A percentile compares a stretch with the other conserved stretches of the same genome.
These are phyloP conservation scores for Trypanosoma rangeli DNA, from an alignment of 208 protist species.

Conservation along the genomic window DNA sequence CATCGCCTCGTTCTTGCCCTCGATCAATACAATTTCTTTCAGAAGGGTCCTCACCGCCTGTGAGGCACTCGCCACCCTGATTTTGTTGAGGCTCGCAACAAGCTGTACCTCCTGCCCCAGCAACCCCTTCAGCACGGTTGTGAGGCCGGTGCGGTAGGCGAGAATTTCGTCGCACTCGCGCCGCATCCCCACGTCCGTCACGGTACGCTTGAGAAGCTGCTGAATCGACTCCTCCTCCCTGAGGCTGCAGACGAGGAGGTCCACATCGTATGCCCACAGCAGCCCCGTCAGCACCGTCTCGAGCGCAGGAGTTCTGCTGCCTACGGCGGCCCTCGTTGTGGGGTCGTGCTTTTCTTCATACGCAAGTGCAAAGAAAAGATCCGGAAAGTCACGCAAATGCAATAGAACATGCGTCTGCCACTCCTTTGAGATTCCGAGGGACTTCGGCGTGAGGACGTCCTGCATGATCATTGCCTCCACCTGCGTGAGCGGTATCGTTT, in stretches of 20 bases:
- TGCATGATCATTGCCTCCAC: conserved; percentile 18
- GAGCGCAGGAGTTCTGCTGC: neutral
- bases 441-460: conserved; percentile 9
- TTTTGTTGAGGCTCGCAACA: conserved; percentile 8
- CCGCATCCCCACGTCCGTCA: conserved; percentile 9
- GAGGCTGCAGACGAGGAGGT: conserved; percentile 15
- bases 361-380: conserved; percentile 16
- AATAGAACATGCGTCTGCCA: conserved; percentile 16
- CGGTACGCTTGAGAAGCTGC: conserved; percentile 9
- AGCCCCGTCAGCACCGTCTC: conserved; percentile 7
- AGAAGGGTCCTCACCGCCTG: neutral
- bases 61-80: conserved; percentile 12
- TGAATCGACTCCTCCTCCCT: conserved; percentile 10
- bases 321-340: neutral
- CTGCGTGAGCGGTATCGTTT: conserved; percentile 10
- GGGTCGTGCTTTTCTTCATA: conserved; percentile 17
- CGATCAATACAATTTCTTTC: conserved; percentile 12
- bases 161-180: neutral
- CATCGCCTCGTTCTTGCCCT: conserved; percentile 10
- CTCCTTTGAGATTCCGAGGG: conserved; percentile 23
- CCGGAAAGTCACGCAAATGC: conserved; percentile 14
- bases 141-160: conserved; percentile 14
- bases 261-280: conserved; percentile 10
- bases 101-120: neutral
- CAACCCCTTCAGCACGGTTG: neutral